These are phyloP conservation scores for Juglanconis oblonga DNA, from an alignment of 2,329 filamentous ascomycete genomes.

Conservation along the genomic window DNA sequence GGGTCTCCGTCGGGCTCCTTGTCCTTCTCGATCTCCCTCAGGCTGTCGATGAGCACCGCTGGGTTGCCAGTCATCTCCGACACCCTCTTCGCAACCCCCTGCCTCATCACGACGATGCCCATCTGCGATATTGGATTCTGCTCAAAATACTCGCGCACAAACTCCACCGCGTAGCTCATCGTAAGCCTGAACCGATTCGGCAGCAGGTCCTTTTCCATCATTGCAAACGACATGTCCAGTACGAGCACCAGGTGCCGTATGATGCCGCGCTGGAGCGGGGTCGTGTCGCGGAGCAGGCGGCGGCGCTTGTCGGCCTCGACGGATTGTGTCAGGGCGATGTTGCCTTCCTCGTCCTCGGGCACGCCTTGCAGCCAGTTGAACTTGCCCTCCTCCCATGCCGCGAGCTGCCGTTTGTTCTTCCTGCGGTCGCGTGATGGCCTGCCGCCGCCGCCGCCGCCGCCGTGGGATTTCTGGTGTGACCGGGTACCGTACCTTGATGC, in stretches of 20 bases:
- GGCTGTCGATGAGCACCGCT: conserved; percentile 76
- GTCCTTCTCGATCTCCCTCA: conserved; percentile 63
- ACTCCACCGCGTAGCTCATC: conserved; percentile 79
- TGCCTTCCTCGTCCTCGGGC: conserved; percentile 75
- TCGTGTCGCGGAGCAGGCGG: conserved; percentile 87
- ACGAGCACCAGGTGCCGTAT: conserved; percentile 94
- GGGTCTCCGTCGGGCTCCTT: conserved; percentile 71
- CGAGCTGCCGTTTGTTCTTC: conserved; percentile 38
- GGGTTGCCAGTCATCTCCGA: conserved; percentile 92
- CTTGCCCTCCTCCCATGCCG: conserved; percentile 65
- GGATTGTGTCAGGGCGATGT: conserved; percentile 70
- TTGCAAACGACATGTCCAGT: conserved; percentile 87
- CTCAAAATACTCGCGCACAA: conserved; percentile 93
- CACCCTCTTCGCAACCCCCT: conserved; percentile 81
- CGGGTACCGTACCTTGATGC: conserved; percentile 20
- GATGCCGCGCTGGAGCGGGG: conserved; percentile 91
- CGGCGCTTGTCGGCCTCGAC: conserved; percentile 78
- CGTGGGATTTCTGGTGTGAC: conserved; percentile 18
- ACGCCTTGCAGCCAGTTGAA: conserved; percentile 64
- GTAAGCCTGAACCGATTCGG: conserved; percentile 83
- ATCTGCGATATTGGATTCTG: conserved; percentile 98
- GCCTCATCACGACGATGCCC: conserved; percentile 87
- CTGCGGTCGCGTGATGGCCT: conserved; percentile 27
- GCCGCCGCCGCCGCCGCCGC: conserved; percentile 11
- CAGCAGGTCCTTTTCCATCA: conserved; percentile 91